Conservation (phyloP, 805 yeast species). For the Saturnispora kantuleensis region DNA sequence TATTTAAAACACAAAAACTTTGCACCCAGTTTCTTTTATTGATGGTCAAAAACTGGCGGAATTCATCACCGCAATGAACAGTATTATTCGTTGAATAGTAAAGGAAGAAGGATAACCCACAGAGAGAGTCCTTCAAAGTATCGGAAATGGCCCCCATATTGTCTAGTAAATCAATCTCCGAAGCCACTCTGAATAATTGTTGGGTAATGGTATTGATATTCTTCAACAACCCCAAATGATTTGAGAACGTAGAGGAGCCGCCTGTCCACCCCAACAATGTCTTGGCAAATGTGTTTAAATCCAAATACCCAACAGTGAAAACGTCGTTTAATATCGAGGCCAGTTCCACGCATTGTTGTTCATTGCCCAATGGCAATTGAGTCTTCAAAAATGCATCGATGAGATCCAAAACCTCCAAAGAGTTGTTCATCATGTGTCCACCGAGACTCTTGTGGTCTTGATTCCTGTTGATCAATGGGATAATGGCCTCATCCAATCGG, state of each 20-base stretch:
- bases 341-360: conserved; percentile 2
- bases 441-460: not conserved
- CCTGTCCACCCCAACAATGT: not conserved
- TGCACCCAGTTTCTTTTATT: conserved; percentile 45
- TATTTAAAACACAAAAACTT: conserved; percentile 39
- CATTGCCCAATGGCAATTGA: conserved; percentile 2
- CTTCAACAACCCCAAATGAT: conserved; percentile 12
- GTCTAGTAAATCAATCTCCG: not conserved
- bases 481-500: not conserved
- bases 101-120: conserved; percentile 18
- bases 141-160: not conserved
- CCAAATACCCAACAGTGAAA: conserved; percentile 8
- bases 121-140: conserved; percentile 11
- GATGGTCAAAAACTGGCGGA: conserved; percentile 10
- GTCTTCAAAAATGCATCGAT: conserved; percentile 5
- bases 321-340: conserved; percentile 7
- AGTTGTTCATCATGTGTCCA: not conserved
- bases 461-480: conserved; percentile 1
- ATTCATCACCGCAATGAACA: conserved; percentile 4
- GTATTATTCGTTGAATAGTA: conserved; percentile 18
- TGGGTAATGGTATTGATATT: conserved; percentile 16
- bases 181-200: conserved; percentile 1
- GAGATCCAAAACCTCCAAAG: conserved; percentile 3
- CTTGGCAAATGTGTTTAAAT: conserved; percentile 8
- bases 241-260: conserved; percentile 13